Conservation (phyloP, 805 yeast species). For the Candida nanaspora region DNA sequence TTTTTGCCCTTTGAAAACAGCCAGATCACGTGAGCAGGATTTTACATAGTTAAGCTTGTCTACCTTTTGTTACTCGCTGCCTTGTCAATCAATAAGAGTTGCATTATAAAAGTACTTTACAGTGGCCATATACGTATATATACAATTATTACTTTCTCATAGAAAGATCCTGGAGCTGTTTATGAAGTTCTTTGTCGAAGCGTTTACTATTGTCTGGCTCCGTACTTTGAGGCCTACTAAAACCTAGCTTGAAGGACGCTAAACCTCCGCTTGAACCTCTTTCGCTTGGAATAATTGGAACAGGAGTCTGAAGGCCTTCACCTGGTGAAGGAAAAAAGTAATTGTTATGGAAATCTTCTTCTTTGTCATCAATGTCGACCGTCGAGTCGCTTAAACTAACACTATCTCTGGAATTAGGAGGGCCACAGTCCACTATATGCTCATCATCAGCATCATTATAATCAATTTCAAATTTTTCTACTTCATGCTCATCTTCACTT, state of each 20-base stretch:
- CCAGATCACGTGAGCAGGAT: not conserved
- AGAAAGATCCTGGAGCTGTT: not conserved
- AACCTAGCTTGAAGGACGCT: not conserved
- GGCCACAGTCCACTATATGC: not conserved
- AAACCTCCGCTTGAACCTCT: not conserved
- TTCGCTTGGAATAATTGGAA: not conserved
- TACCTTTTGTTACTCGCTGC: too few species aligned
- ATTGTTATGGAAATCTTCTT: conserved; percentile 41
- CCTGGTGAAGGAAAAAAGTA: conserved; percentile 42
- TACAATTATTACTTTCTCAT: too few species aligned
- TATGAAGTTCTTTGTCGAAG: not conserved
- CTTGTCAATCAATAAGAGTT: too few species aligned
- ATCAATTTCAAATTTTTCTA: conserved; percentile 24
- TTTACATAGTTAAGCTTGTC: not conserved
- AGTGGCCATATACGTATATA: too few species aligned
- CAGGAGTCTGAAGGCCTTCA: conserved; percentile 26
- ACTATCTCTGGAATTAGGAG: not conserved
- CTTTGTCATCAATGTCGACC: conserved; percentile 40
- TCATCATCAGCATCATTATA: conserved; percentile 19
- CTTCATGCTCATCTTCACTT: conserved; percentile 9
- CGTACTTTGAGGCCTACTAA: not conserved
- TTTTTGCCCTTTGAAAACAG: not conserved
- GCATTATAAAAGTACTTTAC: too few species aligned
- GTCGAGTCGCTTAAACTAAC: conserved; percentile 30
- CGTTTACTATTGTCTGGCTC: not conserved